Conservation (phyloP, 352 stramenopile species). For the Pseudoperonospora humuli region DNA sequence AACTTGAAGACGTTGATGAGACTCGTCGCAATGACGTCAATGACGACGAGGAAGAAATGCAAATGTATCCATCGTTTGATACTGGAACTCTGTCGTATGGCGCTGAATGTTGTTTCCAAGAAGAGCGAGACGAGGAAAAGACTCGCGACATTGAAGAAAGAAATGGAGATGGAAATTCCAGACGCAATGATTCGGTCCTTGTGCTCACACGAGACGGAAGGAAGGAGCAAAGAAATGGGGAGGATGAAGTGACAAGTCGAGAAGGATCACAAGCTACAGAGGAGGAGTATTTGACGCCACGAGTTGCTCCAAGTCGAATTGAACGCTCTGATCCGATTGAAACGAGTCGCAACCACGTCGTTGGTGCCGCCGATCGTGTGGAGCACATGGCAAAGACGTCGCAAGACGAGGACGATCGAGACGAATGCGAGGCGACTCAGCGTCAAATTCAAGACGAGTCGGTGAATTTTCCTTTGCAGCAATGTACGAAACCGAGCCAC, state of each 20-base stretch:
- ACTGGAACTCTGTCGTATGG: conserved; percentile 20
- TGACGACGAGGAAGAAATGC: conserved; percentile 13
- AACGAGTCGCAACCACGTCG: not conserved
- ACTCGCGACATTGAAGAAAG: not conserved
- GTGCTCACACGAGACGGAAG: conserved; percentile 1
- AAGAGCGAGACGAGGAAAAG: conserved; percentile 5
- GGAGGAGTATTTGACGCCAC: conserved; percentile 23
- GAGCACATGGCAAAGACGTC: not conserved
- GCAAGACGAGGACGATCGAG: conserved; percentile 21
- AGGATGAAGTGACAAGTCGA: conserved; percentile 20
- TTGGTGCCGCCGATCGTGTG: not conserved
- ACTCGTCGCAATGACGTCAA: conserved; percentile 6
- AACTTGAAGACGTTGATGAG: conserved; percentile 20
- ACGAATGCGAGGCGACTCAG: conserved; percentile 47
- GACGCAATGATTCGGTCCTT: not conserved
- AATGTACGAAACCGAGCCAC: conserved; percentile 25
- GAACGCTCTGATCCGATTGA: conserved; percentile 1
- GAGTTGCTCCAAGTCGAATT: conserved; percentile 10
- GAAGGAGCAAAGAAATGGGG: conserved; percentile 1
- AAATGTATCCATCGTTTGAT: conserved; percentile 16
- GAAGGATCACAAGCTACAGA: conserved; percentile 17
- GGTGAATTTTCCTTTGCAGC: conserved; percentile 1
- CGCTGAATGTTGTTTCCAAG: conserved; percentile 5
- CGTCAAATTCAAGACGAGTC: conserved; percentile 19
- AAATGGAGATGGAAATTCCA: not conserved